phyloP scores from a whole-genome alignment of 1,139 yeast genomes.

The Geotrichum cucujoidarum region DNA sequence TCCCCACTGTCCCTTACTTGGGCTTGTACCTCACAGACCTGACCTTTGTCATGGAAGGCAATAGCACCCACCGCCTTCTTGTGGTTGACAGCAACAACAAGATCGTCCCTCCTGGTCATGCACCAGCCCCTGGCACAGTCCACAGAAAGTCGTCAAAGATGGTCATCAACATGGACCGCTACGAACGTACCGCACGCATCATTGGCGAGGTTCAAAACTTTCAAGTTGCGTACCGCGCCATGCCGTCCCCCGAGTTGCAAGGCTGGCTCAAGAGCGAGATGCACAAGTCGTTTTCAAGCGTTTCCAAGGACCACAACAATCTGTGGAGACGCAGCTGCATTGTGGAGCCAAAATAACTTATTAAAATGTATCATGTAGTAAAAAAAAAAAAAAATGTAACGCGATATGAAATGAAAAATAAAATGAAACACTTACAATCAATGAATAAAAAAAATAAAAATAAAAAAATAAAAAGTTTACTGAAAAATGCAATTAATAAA shows the following conservation, averaged over 20 bases:
- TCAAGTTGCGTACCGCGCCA: constrained; percentile 53
- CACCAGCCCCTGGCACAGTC: not conserved
- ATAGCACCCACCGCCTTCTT: constrained; percentile 53
- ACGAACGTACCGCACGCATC: constrained; percentile 64
- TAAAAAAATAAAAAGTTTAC: not conserved
- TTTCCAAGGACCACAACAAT: constrained; percentile 33
- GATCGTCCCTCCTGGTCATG: constrained; percentile 9
- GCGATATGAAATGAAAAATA: not conserved
- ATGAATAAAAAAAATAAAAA: not conserved
- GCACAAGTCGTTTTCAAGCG: constrained; percentile 32
- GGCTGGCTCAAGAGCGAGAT: constrained; percentile 37
- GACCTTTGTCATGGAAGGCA: constrained; percentile 85
- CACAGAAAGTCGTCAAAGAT: constrained; percentile 32
- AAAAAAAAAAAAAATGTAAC: not conserved
- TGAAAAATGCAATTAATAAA: not conserved
- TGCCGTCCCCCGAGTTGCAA: constrained; percentile 30
- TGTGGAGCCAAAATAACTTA: constrained; percentile 35
- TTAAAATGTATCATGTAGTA: not conserved
- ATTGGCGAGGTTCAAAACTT: constrained; percentile 74
- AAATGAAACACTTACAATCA: not conserved
- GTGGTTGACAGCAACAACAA: constrained; percentile 20
- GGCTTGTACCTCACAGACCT: constrained; percentile 81
- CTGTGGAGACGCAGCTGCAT: constrained; percentile 39
- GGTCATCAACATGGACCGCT: constrained; percentile 77
- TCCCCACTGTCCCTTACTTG: constrained; percentile 82